Conservation (phyloP, 2,329 filamentous ascomycete species). For the Ceratocystis ficicola region DNA sequence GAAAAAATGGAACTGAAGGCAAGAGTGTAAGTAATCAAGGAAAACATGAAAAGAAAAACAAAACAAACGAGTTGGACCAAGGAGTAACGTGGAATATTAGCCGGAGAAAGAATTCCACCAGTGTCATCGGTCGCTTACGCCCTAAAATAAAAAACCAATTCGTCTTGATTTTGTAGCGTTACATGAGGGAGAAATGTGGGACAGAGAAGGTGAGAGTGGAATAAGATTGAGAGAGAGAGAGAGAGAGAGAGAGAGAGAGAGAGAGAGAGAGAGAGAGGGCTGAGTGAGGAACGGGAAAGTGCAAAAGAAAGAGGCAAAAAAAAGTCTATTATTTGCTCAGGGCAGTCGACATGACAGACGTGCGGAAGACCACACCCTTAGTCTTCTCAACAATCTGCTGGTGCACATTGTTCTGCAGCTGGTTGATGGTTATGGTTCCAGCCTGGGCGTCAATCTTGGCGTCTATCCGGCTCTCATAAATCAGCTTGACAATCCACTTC, state of each 20-base stretch:
- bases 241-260: background rate
- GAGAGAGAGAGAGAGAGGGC: background rate
- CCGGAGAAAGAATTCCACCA: background rate
- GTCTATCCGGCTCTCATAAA: conserved; percentile 91
- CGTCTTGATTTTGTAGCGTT: too few relatives aligned
- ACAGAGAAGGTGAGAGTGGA: background rate
- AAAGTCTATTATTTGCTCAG: conserved; percentile 38
- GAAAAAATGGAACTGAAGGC: background rate
- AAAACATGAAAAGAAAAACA: too few relatives aligned
- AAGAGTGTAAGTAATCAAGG: background rate
- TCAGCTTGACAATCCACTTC: conserved; percentile 99
- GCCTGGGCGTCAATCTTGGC: conserved; percentile 99
- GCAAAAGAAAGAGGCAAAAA: background rate
- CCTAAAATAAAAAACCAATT: too few relatives aligned
- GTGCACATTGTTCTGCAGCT: conserved; percentile 95
- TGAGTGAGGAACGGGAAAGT: background rate
- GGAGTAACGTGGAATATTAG: background rate
- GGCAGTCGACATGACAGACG: conserved; percentile 74
- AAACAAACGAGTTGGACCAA: too few relatives aligned
- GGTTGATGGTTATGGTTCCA: conserved; percentile 98
- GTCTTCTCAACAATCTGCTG: conserved; percentile 99
- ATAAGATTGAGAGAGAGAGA: background rate
- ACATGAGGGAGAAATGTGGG: background rate
- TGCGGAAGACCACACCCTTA: conserved; percentile 97
- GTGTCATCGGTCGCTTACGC: too few relatives aligned